A percentile compares a stretch with the other conserved stretches of the same genome.
Conservation (phyloP, 352 stramenopile genomes). For the Pythium phragmiticola region DNA sequence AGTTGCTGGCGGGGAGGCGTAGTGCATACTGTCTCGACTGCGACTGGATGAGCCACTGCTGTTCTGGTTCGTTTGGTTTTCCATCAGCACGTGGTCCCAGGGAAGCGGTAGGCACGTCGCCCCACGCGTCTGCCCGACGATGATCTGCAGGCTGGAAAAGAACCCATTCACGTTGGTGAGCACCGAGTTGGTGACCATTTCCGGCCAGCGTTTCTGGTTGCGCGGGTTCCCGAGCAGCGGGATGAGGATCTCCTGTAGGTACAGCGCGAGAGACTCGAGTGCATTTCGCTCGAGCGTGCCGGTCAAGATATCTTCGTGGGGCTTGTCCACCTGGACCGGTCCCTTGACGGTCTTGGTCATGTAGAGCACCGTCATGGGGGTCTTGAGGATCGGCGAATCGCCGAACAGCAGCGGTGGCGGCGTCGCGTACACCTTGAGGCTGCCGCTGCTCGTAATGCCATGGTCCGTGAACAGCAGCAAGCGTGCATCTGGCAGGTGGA, state of each 20-base stretch:
- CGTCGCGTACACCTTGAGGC: constrained; percentile 61
- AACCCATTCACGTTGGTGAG: constrained; percentile 78
- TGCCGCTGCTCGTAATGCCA: constrained; percentile 48
- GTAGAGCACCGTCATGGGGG: constrained; percentile 64
- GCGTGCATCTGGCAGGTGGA: constrained; percentile 56
- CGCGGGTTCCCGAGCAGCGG: constrained; percentile 71
- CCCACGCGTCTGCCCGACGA: constrained; percentile 78
- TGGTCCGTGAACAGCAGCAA: constrained; percentile 76
- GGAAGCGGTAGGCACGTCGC: constrained; percentile 83
- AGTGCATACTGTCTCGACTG: constrained; percentile 10
- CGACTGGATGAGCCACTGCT: constrained; percentile 1
- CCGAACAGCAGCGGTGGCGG: constrained; percentile 52
- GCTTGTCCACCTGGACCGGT: constrained; percentile 54
- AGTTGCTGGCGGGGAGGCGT: not conserved
- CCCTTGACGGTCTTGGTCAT: constrained; percentile 70
- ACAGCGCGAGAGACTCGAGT: constrained; percentile 67
- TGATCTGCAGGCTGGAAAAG: constrained; percentile 88
- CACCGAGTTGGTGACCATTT: constrained; percentile 80
- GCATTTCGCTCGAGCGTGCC: constrained; percentile 74
- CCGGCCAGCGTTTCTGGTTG: constrained; percentile 79
- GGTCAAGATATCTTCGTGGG: constrained; percentile 70
- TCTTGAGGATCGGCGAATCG: constrained; percentile 24
- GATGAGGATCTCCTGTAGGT: constrained; percentile 76
- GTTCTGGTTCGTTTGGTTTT: constrained; percentile 36
- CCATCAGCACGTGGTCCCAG: constrained; percentile 69